Percentiles rank a stretch among this genome's conserved stretches.
Conservation (phyloP, 176 grass and related monocot species). For the Elaeis guineensis region DNA sequence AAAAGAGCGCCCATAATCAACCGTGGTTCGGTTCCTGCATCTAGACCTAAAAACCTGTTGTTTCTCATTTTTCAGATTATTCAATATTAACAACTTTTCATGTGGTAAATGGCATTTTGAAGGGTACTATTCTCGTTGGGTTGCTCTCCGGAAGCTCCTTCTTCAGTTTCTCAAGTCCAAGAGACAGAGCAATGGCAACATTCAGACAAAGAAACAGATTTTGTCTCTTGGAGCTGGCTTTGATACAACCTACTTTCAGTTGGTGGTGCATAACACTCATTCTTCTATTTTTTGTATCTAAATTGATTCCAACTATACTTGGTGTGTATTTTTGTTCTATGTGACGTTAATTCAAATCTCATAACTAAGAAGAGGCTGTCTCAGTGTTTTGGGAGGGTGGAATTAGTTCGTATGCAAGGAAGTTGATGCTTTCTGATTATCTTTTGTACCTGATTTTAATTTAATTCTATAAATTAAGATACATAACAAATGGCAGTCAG, state of each 20-base stretch:
- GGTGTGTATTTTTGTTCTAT: too few relatives aligned
- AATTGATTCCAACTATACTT: too few relatives aligned
- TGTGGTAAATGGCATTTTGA: constrained; percentile 7
- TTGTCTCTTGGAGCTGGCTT: constrained; percentile 93
- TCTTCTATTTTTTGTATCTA: neutral
- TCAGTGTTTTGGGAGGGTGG: too few relatives aligned
- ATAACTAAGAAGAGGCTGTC: too few relatives aligned
- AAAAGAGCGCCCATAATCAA: constrained; percentile 94
- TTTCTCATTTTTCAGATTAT: neutral
- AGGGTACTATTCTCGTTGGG: constrained; percentile 92
- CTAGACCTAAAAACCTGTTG: neutral
- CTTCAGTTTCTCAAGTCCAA: constrained; percentile 55
- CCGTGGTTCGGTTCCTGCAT: constrained; percentile 25
- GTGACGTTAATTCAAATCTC: too few relatives aligned
- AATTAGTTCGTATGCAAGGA: too few relatives aligned
- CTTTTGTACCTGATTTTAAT: too few relatives aligned
- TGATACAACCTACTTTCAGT: constrained; percentile 89
- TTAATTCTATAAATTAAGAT: too few relatives aligned
- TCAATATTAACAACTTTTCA: neutral
- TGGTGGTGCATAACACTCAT: constrained; percentile 40
- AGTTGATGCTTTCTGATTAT: too few relatives aligned
- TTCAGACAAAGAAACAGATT: constrained; percentile 60
- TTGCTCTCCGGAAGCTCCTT: constrained; percentile 73
- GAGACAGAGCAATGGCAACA: constrained; percentile 11
- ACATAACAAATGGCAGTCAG: too few relatives aligned